Conservation (phyloP, 164 flowering plant genomes). For the Warburgia ugandensis region DNA sequence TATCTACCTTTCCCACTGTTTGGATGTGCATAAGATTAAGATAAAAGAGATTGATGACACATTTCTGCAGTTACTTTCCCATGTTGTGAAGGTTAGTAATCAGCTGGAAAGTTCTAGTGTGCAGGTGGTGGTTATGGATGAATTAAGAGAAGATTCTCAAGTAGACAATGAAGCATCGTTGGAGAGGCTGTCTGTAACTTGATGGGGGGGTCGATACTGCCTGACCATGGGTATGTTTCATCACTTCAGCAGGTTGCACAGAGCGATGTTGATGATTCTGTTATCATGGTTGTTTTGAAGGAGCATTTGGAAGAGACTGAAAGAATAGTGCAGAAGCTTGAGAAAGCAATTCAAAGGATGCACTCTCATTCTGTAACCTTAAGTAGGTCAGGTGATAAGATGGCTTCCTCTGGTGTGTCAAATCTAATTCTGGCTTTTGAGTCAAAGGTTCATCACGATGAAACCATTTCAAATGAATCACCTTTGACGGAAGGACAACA, state of each 20-base stretch:
- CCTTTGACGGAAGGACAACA: constrained; percentile 21
- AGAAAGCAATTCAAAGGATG: constrained; percentile 50
- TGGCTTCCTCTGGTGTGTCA: constrained; percentile 46
- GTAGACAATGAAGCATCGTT: constrained; percentile 6
- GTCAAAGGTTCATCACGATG: constrained; percentile 55
- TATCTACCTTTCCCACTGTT: constrained; percentile 30
- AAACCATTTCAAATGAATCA: constrained; percentile 30
- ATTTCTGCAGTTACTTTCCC: constrained; percentile 14
- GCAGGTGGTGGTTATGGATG: constrained; percentile 1
- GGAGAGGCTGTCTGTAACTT: constrained; percentile 9
- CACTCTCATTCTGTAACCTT: constrained; percentile 40
- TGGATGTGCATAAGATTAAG: constrained; percentile 34
- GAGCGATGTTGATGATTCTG: constrained; percentile 31
- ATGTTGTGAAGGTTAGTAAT: constrained; percentile 14
- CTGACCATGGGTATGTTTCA: constrained; percentile 11
- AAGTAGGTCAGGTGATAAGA: constrained; percentile 33
- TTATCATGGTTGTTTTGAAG: constrained; percentile 28
- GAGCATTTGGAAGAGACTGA: constrained; percentile 48
- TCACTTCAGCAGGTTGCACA: constrained; percentile 14
- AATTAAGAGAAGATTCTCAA: constrained; percentile 14
- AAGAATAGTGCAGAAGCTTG: constrained; percentile 47
- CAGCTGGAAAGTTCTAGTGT: constrained; percentile 16
- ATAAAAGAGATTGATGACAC: constrained; percentile 27
- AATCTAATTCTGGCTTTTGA: constrained; percentile 87
- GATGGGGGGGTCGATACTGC: constrained; percentile 13